Conservation (phyloP, 1,284 basidiomycete species). For the Jaminaea rosea region DNA sequence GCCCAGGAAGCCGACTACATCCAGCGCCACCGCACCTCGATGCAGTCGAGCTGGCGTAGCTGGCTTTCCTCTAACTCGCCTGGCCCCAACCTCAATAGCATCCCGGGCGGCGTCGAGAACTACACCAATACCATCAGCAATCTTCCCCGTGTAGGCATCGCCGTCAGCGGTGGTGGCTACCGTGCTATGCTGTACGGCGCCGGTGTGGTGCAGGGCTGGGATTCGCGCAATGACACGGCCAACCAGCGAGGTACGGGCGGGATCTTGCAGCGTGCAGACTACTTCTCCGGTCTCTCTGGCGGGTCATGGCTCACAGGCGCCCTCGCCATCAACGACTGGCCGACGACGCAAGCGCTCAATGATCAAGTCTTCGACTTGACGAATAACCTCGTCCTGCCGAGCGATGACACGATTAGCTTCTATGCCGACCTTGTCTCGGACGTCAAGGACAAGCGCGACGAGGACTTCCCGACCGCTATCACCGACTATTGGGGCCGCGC, state of each 20-base stretch:
- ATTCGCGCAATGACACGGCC: constrained; percentile 35
- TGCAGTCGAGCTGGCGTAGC: constrained; percentile 16
- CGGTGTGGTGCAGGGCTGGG: constrained; percentile 34
- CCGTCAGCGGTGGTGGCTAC: constrained; percentile 51
- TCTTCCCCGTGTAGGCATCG: constrained; percentile 48
- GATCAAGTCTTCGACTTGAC: constrained; percentile 48
- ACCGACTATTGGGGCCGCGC: constrained; percentile 44
- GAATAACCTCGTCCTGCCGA: constrained; percentile 50
- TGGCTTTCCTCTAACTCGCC: constrained; percentile 18
- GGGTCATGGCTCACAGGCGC: constrained; percentile 38
- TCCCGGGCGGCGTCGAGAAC: constrained; percentile 29
- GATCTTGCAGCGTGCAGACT: constrained; percentile 39
- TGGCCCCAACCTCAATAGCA: constrained; percentile 8
- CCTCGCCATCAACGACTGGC: constrained; percentile 38
- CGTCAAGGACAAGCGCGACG: constrained; percentile 26
- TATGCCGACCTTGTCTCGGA: constrained; percentile 45
- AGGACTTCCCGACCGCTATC: constrained; percentile 22
- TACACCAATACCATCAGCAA: constrained; percentile 20
- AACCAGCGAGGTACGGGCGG: constrained; percentile 37
- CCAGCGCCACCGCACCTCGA: constrained; percentile 12
- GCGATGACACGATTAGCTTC: constrained; percentile 47
- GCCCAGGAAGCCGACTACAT: constrained; percentile 29
- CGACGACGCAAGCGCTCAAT: constrained; percentile 30
- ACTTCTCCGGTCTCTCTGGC: constrained; percentile 40
- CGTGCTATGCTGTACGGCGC: constrained; percentile 50